Conservation (phyloP, 2,329 filamentous ascomycete genomes). For the Cytospora piceicola region DNA sequence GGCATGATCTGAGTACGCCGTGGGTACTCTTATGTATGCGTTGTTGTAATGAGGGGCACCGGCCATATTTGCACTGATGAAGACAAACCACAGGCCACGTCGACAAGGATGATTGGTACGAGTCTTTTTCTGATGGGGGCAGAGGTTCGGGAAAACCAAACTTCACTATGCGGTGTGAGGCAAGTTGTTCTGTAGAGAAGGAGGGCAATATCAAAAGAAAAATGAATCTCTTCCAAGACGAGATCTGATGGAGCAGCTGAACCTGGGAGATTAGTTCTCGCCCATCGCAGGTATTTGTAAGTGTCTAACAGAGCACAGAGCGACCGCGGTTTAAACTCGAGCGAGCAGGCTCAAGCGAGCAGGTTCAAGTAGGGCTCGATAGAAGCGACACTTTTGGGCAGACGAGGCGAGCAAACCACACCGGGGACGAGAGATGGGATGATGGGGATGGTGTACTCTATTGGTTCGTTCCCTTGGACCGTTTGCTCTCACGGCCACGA, state of each 20-base stretch:
- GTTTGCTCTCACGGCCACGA: slow-evolving; percentile 22
- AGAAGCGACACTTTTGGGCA: slow-evolving; percentile 22
- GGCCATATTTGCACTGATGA: slow-evolving; percentile 18
- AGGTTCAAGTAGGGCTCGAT: slow-evolving; percentile 17
- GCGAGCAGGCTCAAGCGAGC: slow-evolving; percentile 7
- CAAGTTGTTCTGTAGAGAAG: background rate
- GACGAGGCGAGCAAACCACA: slow-evolving; percentile 26
- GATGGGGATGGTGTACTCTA: slow-evolving; percentile 10
- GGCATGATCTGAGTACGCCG: slow-evolving; percentile 7
- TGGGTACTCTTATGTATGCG: slow-evolving; percentile 21
- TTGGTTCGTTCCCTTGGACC: slow-evolving; percentile 15
- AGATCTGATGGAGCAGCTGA: background rate
- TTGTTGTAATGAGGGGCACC: slow-evolving; percentile 11
- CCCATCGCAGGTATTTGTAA: slow-evolving; percentile 20
- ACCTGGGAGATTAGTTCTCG: slow-evolving; percentile 1
- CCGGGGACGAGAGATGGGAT: slow-evolving; percentile 11
- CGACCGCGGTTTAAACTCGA: slow-evolving; percentile 5
- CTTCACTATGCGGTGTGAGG: background rate
- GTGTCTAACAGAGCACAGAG: background rate
- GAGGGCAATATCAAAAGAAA: background rate
- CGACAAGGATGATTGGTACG: background rate
- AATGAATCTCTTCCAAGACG: background rate
- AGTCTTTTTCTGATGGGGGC: background rate
- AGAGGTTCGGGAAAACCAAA: background rate
- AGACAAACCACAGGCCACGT: background rate